A percentile compares a stretch with the other conserved stretches of the same genome.
phyloP scores from a whole-genome alignment of 176 grass and related monocot genomes.

The Lolium rigidum region DNA sequence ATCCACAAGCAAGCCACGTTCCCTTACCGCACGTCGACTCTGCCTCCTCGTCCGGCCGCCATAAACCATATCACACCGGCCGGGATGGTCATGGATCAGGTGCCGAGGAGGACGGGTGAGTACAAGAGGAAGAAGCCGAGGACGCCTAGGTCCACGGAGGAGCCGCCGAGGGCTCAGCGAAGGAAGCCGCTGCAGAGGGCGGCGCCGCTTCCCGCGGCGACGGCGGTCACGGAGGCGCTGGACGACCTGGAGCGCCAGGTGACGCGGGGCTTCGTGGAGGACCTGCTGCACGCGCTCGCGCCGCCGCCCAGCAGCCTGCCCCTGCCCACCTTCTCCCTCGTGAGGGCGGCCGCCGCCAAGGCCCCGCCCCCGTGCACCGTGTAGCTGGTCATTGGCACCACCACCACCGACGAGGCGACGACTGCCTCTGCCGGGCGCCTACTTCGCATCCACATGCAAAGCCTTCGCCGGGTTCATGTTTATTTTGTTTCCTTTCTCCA shows the following conservation, averaged over 20 bases:
- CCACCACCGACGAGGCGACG: background rate
- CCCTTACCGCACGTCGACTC: background rate
- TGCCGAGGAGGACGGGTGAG: slow-evolving; percentile 22
- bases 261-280: slow-evolving; percentile 44
- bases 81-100: background rate
- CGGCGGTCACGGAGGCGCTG: slow-evolving; percentile 29
- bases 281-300: slow-evolving; percentile 52
- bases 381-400: background rate
- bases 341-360: slow-evolving; percentile 31
- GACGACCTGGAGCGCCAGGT: slow-evolving; percentile 56
- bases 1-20: background rate
- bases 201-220: slow-evolving; percentile 32
- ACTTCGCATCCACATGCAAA: background rate
- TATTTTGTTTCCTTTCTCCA: slow-evolving; percentile 35
- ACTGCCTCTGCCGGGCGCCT: background rate
- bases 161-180: slow-evolving; percentile 29
- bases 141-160: slow-evolving; percentile 4
- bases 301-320: slow-evolving; percentile 69
- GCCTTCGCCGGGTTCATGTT: background rate
- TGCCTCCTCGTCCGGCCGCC: background rate
- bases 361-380: slow-evolving; percentile 16
- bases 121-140: slow-evolving; percentile 48
- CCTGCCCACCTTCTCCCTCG: slow-evolving; percentile 52
- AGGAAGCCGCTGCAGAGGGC: slow-evolving; percentile 51
- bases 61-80: background rate